Conservation (phyloP, 2,329 filamentous ascomycete genomes). For the Curvularia eragrostidis region DNA sequence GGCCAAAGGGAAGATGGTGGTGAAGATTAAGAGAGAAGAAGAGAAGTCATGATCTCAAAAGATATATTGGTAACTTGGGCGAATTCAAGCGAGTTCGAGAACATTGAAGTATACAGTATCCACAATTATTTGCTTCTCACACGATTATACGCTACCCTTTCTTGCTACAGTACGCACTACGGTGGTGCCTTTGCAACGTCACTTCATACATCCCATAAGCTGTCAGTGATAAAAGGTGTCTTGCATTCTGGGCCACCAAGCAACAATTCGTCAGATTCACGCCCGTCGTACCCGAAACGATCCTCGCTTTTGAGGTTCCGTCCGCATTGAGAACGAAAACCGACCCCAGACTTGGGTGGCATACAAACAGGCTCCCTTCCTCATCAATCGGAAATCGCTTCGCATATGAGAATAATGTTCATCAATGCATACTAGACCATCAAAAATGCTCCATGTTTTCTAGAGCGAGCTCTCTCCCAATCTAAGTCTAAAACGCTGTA, state of each 20-base stretch:
- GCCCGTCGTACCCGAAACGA: slow-evolving; percentile 34
- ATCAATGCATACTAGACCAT: too few relatives aligned
- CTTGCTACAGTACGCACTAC: slow-evolving; percentile 1
- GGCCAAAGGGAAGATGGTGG: slow-evolving; percentile 65
- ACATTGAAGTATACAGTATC: too few relatives aligned
- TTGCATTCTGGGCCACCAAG: slow-evolving; percentile 50
- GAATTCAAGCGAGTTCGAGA: too few relatives aligned
- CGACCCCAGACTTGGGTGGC: slow-evolving; percentile 42
- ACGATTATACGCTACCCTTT: neutral
- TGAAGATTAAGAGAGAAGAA: slow-evolving; percentile 18
- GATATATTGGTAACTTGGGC: neutral
- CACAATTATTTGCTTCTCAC: neutral
- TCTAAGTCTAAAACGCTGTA: too few relatives aligned
- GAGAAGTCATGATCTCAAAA: neutral
- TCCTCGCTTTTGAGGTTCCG: slow-evolving; percentile 50
- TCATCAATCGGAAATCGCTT: too few relatives aligned
- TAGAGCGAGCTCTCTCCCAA: too few relatives aligned
- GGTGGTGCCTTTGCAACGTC: slow-evolving; percentile 39
- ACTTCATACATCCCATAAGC: slow-evolving; percentile 46
- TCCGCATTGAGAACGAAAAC: slow-evolving; percentile 50
- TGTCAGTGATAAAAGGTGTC: slow-evolving; percentile 53
- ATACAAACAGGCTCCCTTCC: slow-evolving; percentile 33
- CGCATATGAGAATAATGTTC: too few relatives aligned
- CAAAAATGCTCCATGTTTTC: too few relatives aligned
- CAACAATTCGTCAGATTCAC: slow-evolving; percentile 53